Evolutionary conservation across 2,329 filamentous ascomycete genomes (phyloP), one percentile per base, ranked within the genome.

Genomic region (Bipolaris victoriae): DNA sequence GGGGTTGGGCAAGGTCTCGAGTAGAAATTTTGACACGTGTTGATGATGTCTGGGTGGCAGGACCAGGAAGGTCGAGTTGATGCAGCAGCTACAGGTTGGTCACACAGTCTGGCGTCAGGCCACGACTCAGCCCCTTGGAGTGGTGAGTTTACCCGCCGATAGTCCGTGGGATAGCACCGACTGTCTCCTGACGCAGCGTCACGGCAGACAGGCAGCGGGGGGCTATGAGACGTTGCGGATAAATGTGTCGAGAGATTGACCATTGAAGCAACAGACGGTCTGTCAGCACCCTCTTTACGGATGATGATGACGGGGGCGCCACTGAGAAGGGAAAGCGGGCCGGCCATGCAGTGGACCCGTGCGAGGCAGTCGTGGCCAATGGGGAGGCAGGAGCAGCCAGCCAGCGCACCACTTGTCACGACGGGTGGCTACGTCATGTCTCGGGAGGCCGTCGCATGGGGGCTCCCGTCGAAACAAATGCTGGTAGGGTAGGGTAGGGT

Each of bases 181-280:
- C 55, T 26, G 48, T 43, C 36, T 52, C 33, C 35, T 33, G 57
- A 44, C 24, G 37, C 41, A 33, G 49, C 29, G 37, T 46, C 43
- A 59, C 60, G 62, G 61, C 63, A 66, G 58, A 16, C 16, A 16
- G 16, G 16, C 16, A 58, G 57, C 60, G 65, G 57, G 61, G 44
- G 53, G 16, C 46, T 55, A 31, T 59, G 63, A 65, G 62, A 67
- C 60, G 61, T 62, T 60, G 60, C 68, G 71, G 71, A 54, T 73
- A 72, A 74, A 74, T 74, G 63, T 61, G 26, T 45, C 56, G 63
- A 59, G 62, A 66, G 64, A 70, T 61, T 55, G 53, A 45, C 63
- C 54, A 56, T 48, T 66, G 62, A 65, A 64, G 62, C 58, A 58
- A 60, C 63, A 64, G 58, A 65, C 62, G 52, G 61, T 69, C 48